Percentiles rank a stretch among this genome's conserved stretches.
Conservation (phyloP, 2,329 filamentous ascomycete species). For the Immersiporthe knoxdaviesiana region DNA sequence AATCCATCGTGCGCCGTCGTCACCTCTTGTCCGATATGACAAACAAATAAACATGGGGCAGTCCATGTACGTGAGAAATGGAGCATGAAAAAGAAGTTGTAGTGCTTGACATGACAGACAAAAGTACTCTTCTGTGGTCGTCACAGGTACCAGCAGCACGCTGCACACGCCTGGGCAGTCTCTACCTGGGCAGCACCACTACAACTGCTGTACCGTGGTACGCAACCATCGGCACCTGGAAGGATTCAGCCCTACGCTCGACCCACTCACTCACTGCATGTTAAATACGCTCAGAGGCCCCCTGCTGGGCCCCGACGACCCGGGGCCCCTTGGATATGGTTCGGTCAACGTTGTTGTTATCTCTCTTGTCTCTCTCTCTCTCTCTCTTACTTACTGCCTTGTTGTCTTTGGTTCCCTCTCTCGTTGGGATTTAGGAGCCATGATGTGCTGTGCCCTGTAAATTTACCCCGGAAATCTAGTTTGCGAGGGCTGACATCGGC, state of each 20-base stretch:
- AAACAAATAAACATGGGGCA: not conserved
- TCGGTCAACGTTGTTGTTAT: not conserved
- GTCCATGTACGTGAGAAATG: not conserved
- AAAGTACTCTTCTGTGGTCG: constrained; percentile 15
- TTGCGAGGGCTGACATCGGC: not conserved
- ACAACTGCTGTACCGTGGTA: not conserved
- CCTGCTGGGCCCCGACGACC: constrained; percentile 10
- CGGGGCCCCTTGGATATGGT: not conserved
- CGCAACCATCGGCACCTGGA: not conserved
- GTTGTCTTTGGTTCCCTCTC: not conserved
- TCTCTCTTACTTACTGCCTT: too few species aligned
- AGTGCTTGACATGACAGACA: not conserved
- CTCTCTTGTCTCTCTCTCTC: not conserved
- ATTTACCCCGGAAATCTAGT: constrained; percentile 1
- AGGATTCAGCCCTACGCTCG: constrained; percentile 19
- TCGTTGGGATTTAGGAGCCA: not conserved
- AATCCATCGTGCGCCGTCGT: not conserved
- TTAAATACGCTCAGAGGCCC: not conserved
- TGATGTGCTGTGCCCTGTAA: not conserved
- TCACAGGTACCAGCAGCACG: constrained; percentile 1
- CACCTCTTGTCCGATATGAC: not conserved
- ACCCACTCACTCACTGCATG: not conserved
- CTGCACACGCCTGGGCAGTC: not conserved
- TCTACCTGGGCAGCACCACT: constrained; percentile 2
- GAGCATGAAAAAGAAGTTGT: too few species aligned